Conservation (phyloP, 345 rosid genomes). For the Bretschneidera sinensis region DNA sequence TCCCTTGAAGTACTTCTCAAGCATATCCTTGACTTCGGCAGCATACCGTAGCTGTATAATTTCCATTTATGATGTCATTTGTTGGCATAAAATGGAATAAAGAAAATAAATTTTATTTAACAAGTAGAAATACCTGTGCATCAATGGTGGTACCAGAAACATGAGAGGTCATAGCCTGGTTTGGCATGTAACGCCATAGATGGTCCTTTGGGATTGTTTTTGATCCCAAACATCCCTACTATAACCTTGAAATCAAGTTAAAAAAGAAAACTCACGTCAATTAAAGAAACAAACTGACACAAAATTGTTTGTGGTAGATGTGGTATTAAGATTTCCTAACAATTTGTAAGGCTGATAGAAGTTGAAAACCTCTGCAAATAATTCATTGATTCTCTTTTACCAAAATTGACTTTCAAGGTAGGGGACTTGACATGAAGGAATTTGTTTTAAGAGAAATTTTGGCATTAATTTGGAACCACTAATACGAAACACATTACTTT, state of each 20-base stretch:
- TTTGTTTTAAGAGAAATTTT: neutral
- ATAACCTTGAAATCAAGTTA: conserved; percentile 46
- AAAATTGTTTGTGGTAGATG: too few species aligned
- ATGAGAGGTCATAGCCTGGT: conserved; percentile 98
- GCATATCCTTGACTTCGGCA: conserved; percentile 90
- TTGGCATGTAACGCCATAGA: conserved; percentile 98
- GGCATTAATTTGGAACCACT: too few species aligned
- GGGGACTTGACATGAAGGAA: neutral
- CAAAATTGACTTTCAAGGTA: neutral
- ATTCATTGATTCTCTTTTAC: neutral
- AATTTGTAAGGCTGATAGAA: neutral
- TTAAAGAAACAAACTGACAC: too few species aligned
- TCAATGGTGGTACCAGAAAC: conserved; percentile 96
- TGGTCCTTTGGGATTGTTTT: conserved; percentile 94
- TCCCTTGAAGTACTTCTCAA: conserved; percentile 83
- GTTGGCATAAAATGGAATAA: neutral
- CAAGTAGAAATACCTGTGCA: conserved; percentile 53
- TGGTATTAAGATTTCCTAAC: too few species aligned
- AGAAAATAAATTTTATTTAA: neutral
- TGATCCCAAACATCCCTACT: conserved; percentile 97
- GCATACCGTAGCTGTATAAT: conserved; percentile 72
- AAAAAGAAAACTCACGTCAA: neutral
- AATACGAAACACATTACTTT: too few species aligned
- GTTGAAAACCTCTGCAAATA: neutral
- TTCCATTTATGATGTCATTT: conserved; percentile 11